These are phyloP conservation scores for Flaveria sonorensis DNA, from an alignment of 129 eudicot species.

Conservation along the genomic window DNA sequence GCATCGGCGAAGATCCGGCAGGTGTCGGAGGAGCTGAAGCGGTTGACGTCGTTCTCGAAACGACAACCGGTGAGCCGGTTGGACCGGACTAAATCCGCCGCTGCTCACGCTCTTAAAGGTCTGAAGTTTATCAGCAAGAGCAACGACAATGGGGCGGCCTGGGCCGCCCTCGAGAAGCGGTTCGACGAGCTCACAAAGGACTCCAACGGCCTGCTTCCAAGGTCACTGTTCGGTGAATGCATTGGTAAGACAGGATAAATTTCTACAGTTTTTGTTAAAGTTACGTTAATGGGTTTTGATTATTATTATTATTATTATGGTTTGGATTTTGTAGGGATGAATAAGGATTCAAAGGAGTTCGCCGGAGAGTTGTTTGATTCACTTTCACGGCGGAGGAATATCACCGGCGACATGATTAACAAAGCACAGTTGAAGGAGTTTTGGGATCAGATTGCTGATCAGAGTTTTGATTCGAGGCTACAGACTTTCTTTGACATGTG, in stretches of 20 bases:
- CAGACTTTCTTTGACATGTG: conserved; percentile 78
- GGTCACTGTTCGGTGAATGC: conserved; percentile 67
- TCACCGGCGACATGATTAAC: conserved; percentile 47
- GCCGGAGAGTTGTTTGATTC: conserved; percentile 71
- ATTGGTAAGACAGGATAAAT: conserved; percentile 48
- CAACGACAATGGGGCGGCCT: conserved; percentile 55
- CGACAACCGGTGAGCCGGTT: conserved; percentile 32
- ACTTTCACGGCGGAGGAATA: conserved; percentile 48
- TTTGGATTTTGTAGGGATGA: conserved; percentile 49
- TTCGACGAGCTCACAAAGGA: conserved; percentile 45
- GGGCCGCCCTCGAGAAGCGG: conserved; percentile 61
- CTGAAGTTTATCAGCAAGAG: conserved; percentile 62
- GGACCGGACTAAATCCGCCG: conserved; percentile 61
- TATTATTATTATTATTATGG: not conserved
- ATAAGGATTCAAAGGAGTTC: conserved; percentile 60
- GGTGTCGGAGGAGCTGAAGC: conserved; percentile 60
- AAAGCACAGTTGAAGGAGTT: conserved; percentile 59
- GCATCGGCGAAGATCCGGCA: conserved; percentile 57
- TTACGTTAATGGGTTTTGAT: not conserved
- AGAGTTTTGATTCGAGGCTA: conserved; percentile 79
- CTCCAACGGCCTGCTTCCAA: conserved; percentile 60
- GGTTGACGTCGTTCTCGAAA: conserved; percentile 49
- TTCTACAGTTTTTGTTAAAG: conserved; percentile 11
- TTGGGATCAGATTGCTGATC: conserved; percentile 70
- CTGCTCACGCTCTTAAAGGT: conserved; percentile 57